phyloP scores from a whole-genome alignment of 768 basidiomycete species.

The Podaxis sp. region DNA sequence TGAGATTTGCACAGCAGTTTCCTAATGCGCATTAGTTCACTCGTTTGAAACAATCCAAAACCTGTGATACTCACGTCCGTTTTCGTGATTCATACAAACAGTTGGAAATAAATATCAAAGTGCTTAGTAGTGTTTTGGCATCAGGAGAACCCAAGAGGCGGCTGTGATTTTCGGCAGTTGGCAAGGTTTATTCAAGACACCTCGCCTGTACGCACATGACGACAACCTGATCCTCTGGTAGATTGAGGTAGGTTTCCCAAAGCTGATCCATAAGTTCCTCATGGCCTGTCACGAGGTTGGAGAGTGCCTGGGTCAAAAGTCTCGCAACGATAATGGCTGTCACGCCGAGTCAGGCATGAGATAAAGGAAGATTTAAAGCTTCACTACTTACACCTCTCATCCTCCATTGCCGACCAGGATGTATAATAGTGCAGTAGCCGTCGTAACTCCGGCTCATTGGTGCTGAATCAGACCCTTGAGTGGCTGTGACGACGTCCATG shows the following conservation, averaged over 20 bases:
- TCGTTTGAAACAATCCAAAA: slow-evolving; percentile 7
- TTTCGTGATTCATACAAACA: slow-evolving; percentile 54
- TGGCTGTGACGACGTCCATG: slow-evolving; percentile 5
- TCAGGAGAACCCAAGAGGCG: slow-evolving; percentile 66
- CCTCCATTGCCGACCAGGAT: slow-evolving; percentile 67
- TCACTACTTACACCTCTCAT: slow-evolving; percentile 43
- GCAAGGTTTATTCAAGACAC: background rate
- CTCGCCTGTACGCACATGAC: slow-evolving; percentile 51
- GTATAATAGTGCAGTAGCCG: slow-evolving; percentile 68
- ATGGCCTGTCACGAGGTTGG: slow-evolving; percentile 81
- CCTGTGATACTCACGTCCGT: slow-evolving; percentile 46
- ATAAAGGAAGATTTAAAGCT: background rate
- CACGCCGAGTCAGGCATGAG: background rate
- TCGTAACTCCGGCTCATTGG: slow-evolving; percentile 68
- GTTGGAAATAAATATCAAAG: slow-evolving; percentile 70
- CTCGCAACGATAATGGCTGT: slow-evolving; percentile 61
- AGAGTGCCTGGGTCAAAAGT: slow-evolving; percentile 71
- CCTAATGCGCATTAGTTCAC: slow-evolving; percentile 28
- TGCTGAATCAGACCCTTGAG: slow-evolving; percentile 33
- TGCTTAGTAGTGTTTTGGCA: slow-evolving; percentile 50
- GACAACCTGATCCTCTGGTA: slow-evolving; percentile 70
- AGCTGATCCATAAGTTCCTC: slow-evolving; percentile 48
- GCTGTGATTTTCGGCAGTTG: slow-evolving; percentile 20
- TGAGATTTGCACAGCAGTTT: slow-evolving; percentile 46
- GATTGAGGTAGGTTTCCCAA: slow-evolving; percentile 61